Conservation (phyloP, 1,284 basidiomycete genomes). For the Sparassis latifolia region DNA sequence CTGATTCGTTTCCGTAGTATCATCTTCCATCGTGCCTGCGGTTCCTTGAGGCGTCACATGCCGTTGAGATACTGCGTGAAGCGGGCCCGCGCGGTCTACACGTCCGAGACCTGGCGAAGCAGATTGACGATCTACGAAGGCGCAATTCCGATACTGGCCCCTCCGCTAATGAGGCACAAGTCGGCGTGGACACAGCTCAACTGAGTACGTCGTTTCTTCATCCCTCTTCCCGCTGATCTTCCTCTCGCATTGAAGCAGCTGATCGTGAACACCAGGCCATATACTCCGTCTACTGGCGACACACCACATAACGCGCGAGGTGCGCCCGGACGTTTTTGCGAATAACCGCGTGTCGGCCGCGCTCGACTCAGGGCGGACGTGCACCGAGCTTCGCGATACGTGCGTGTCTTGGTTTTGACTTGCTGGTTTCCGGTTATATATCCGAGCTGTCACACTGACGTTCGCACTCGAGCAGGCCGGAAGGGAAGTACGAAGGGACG, state of each 20-base stretch:
- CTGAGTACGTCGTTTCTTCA: slow-evolving; percentile 1
- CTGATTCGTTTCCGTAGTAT: slow-evolving; percentile 35
- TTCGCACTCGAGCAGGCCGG: slow-evolving; percentile 30
- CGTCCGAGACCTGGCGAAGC: slow-evolving; percentile 43
- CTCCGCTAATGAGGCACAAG: neutral
- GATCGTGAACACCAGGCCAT: slow-evolving; percentile 35
- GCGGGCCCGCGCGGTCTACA: slow-evolving; percentile 52
- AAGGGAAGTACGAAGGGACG: slow-evolving; percentile 53
- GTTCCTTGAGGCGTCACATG: slow-evolving; percentile 59
- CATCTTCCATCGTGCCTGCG: slow-evolving; percentile 66
- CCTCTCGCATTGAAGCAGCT: neutral
- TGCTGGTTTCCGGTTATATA: neutral
- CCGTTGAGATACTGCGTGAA: slow-evolving; percentile 58
- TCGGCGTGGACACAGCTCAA: neutral
- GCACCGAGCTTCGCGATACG: slow-evolving; percentile 27
- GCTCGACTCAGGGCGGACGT: slow-evolving; percentile 57
- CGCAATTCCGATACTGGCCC: neutral
- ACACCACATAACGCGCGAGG: slow-evolving; percentile 62
- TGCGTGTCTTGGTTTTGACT: slow-evolving; percentile 11
- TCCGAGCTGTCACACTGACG: neutral
- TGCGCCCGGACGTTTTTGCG: slow-evolving; percentile 59
- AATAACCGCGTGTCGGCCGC: slow-evolving; percentile 59
- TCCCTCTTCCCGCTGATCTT: neutral
- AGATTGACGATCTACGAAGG: slow-evolving; percentile 6
- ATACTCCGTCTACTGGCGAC: slow-evolving; percentile 65